These are phyloP conservation scores for Penicilliopsis zonata DNA, from an alignment of 495 filamentous ascomycete species.

Conservation along the genomic window DNA sequence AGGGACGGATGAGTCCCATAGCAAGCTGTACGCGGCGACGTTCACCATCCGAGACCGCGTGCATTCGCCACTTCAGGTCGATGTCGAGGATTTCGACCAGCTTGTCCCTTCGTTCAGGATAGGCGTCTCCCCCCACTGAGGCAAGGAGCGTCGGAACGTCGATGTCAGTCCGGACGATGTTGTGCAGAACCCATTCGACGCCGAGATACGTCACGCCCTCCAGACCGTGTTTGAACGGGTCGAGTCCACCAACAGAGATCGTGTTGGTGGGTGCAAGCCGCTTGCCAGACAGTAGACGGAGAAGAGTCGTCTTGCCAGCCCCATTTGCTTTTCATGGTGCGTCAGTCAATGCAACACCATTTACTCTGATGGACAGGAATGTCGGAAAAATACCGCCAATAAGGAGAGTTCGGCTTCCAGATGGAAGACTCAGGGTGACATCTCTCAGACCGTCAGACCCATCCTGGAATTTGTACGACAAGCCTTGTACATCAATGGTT, in stretches of 20 bases:
- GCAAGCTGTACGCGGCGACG: constrained; percentile 83
- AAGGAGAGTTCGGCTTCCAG: constrained; percentile 76
- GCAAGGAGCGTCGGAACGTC: constrained; percentile 73
- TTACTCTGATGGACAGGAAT: too few relatives aligned
- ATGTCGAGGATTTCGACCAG: constrained; percentile 83
- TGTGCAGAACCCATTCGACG: constrained; percentile 97
- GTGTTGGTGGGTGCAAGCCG: constrained; percentile 67
- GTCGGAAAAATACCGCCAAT: constrained; percentile 71
- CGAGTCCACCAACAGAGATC: constrained; percentile 64
- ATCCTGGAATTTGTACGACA: constrained; percentile 86
- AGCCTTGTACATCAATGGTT: constrained; percentile 52
- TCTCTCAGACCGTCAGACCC: constrained; percentile 57
- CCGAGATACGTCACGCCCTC: constrained; percentile 96
- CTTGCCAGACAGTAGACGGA: constrained; percentile 84
- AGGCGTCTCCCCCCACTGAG: constrained; percentile 78
- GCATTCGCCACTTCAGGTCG: constrained; percentile 86
- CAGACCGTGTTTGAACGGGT: constrained; percentile 79
- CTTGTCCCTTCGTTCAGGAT: constrained; percentile 70
- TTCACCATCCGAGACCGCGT: constrained; percentile 87
- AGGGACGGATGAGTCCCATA: constrained; percentile 92
- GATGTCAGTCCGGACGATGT: constrained; percentile 90
- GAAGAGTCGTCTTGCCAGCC: constrained; percentile 92
- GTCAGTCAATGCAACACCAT: not conserved
- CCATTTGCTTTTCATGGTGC: constrained; percentile 62
- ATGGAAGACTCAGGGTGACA: constrained; percentile 63